phyloP scores from a whole-genome alignment of 2,329 filamentous ascomycete genomes.

The Scleromitrula shiraiana region DNA sequence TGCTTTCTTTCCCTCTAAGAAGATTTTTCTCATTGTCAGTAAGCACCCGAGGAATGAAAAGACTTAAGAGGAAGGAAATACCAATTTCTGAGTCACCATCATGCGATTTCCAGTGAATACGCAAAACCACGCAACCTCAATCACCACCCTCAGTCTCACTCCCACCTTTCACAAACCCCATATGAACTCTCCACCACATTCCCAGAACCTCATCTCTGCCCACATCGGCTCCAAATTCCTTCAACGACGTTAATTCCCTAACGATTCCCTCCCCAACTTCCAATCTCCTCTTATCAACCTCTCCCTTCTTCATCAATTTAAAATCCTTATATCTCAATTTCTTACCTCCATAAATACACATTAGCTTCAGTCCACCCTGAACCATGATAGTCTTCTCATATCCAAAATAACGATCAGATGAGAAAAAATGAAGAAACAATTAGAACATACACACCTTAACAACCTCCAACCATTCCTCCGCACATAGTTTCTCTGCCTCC shows the following conservation, averaged over 20 bases:
- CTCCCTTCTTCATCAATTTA: slow-evolving; percentile 22
- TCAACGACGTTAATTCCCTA: slow-evolving; percentile 19
- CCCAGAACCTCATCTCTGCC: slow-evolving; percentile 16
- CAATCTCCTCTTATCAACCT: slow-evolving; percentile 11
- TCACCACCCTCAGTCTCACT: not conserved
- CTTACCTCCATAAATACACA: too few species aligned
- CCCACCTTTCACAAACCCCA: slow-evolving; percentile 17
- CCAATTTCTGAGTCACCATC: too few species aligned
- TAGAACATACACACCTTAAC: slow-evolving; percentile 18
- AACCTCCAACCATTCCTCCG: slow-evolving; percentile 22
- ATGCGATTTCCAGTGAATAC: slow-evolving; percentile 5
- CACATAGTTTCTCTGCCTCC: slow-evolving; percentile 33
- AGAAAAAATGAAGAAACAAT: too few species aligned
- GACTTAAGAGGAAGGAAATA: too few species aligned
- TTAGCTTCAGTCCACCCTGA: too few species aligned
- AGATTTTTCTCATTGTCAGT: too few species aligned
- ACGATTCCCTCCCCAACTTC: slow-evolving; percentile 16
- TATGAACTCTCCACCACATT: slow-evolving; percentile 24
- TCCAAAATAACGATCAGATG: too few species aligned
- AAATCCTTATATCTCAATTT: slow-evolving; percentile 28
- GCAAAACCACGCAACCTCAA: not conserved
- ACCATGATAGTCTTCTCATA: too few species aligned
- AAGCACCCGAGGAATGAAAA: too few species aligned
- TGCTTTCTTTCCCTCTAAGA: too few species aligned
- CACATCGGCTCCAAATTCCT: slow-evolving; percentile 19